Evolutionary conservation across 805 yeast genomes (phyloP).

Genomic region (Candida glaebosa): DNA sequence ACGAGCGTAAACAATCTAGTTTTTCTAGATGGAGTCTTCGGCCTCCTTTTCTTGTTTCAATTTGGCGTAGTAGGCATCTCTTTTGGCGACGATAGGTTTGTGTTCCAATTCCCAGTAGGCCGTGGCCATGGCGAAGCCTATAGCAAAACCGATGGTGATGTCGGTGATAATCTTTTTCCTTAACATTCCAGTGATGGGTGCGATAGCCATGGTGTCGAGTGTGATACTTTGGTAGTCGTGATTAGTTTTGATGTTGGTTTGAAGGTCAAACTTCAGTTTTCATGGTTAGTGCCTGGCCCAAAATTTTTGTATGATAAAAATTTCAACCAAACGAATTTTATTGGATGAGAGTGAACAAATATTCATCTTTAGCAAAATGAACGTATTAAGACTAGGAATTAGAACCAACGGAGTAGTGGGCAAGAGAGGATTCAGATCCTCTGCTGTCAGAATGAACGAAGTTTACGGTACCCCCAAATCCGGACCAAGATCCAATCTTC

Average conservation of each 20-base stretch:
- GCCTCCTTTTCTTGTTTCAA: slow-evolving; percentile 71
- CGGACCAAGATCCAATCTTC: slow-evolving; percentile 89
- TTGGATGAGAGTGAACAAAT: slow-evolving; percentile 10
- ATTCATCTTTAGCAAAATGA: neutral
- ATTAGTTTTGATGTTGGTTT: too few relatives aligned
- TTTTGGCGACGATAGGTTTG: slow-evolving; percentile 63
- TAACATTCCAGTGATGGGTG: slow-evolving; percentile 82
- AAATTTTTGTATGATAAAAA: neutral
- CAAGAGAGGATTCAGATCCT: slow-evolving; percentile 42
- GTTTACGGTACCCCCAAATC: slow-evolving; percentile 37
- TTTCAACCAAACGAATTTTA: slow-evolving; percentile 14
- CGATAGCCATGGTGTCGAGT: slow-evolving; percentile 63
- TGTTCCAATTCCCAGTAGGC: slow-evolving; percentile 86
- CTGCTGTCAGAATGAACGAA: slow-evolving; percentile 36
- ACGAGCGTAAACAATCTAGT: too few relatives aligned
- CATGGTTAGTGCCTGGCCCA: too few relatives aligned
- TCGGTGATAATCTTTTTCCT: slow-evolving; percentile 80
- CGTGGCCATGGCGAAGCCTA: slow-evolving; percentile 58
- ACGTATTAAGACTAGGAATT: neutral
- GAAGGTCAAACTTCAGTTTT: too few relatives aligned
- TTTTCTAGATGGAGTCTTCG: slow-evolving; percentile 41
- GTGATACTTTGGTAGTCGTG: too few relatives aligned
- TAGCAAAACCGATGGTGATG: slow-evolving; percentile 62
- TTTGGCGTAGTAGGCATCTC: slow-evolving; percentile 83
- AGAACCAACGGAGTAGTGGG: neutral